These are phyloP conservation scores for Stephania cephalantha DNA, from an alignment of 164 flowering plant genomes.

Conservation along the genomic window DNA sequence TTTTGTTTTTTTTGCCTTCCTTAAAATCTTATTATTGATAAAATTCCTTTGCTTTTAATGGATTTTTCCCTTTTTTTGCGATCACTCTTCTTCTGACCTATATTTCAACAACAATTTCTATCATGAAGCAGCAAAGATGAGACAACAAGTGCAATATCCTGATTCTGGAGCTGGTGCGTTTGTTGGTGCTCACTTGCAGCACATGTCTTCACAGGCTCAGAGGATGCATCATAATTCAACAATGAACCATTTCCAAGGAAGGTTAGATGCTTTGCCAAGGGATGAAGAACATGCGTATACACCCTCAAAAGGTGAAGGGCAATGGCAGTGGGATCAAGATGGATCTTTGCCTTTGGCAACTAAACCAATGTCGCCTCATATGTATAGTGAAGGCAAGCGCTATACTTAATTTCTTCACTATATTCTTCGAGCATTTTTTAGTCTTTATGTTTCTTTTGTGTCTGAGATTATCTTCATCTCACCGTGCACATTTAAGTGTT, in stretches of 20 bases:
- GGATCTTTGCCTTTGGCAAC: conserved; percentile 19
- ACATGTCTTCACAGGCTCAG: conserved; percentile 31
- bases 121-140: conserved; percentile 23
- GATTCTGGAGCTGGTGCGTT: conserved; percentile 21
- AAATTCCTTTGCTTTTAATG: neutral
- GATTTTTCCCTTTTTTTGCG: neutral
- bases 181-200: conserved; percentile 31
- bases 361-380: conserved; percentile 23
- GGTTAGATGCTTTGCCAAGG: conserved; percentile 24
- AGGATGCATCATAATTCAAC: conserved; percentile 30
- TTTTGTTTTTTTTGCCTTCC: neutral
- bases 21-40: neutral
- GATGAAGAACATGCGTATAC: conserved; percentile 29
- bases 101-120: neutral
- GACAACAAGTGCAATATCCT: conserved; percentile 29
- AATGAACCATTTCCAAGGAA: conserved; percentile 24
- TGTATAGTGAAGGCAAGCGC: conserved; percentile 25
- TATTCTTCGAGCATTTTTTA: neutral
- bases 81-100: neutral
- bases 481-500: too few relatives aligned
- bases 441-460: too few relatives aligned
- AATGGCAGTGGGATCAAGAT: conserved; percentile 40
- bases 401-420: neutral
- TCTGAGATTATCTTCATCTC: too few relatives aligned
- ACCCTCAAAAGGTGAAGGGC: conserved; percentile 30